A percentile compares a stretch with the other conserved stretches of the same genome.
phyloP scores from a whole-genome alignment of 1,139 yeast species.

The Saccharomyces hybrid region DNA sequence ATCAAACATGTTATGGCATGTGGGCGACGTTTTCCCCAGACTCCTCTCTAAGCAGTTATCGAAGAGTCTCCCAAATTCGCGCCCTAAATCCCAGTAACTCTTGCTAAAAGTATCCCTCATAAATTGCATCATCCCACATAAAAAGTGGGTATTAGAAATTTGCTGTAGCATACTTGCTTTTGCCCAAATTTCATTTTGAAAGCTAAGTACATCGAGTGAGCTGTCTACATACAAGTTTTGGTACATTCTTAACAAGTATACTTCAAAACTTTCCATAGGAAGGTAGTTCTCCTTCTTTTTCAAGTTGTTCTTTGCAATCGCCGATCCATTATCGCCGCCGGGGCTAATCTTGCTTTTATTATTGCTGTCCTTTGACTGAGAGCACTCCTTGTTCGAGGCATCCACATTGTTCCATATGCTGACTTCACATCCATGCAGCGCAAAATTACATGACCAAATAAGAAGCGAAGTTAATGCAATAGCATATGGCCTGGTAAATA shows the following conservation, averaged over 20 bases:
- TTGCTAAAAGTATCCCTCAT: constrained; percentile 40
- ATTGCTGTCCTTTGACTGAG: background rate
- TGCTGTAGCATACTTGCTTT: constrained; percentile 27
- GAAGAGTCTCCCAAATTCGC: constrained; percentile 52
- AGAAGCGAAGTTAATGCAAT: constrained; percentile 47
- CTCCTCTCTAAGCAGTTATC: constrained; percentile 53
- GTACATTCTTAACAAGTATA: constrained; percentile 18
- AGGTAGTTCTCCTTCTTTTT: constrained; percentile 16
- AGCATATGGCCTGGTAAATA: constrained; percentile 49
- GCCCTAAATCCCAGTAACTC: constrained; percentile 54
- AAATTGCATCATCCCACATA: constrained; percentile 49
- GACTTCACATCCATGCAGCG: constrained; percentile 50
- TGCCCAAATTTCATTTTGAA: constrained; percentile 33
- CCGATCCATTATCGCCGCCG: background rate
- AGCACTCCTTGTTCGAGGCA: constrained; percentile 11
- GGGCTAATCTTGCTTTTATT: background rate
- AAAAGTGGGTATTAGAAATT: constrained; percentile 38
- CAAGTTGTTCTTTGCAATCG: constrained; percentile 30
- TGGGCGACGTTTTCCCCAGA: constrained; percentile 43
- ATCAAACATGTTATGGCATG: constrained; percentile 47
- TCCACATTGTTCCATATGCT: constrained; percentile 34
- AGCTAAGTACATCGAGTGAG: constrained; percentile 27
- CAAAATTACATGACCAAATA: constrained; percentile 52
- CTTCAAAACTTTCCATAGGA: constrained; percentile 24
- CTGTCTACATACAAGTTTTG: constrained; percentile 10